Evolutionary conservation across 495 filamentous ascomycete genomes (phyloP), one percentile per base, ranked within the genome.

Genomic region (Penicillium verhagenii): DNA sequence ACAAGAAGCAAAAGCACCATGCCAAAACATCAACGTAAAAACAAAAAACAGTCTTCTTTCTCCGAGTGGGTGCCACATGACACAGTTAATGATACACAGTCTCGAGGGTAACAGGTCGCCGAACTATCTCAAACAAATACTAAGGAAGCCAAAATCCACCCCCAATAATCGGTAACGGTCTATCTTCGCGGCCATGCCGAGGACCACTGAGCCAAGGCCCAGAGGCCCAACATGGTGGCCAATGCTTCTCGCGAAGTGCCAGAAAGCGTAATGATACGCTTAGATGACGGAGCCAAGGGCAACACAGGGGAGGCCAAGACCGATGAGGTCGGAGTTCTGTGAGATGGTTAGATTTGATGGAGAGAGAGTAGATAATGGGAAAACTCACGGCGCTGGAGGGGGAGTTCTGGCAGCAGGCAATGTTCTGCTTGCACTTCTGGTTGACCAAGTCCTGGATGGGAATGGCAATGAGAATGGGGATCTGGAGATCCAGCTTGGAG

Each of bases 391-490:
- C 70, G 26, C 50, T 57, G 55, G 65, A 67, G 24, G 64, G 67
- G 40, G 71, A 75, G 64, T 73, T 65, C 56, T 75, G 72, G 65
- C 77, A 81, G 69, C 78, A 80, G 54, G 76, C 78, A 59, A 77
- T 73, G 60, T 74, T 78, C 74, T 79, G 75, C 68, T 79, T 79
- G 72, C 78, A 81, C 63, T 75, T 60, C 69, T 66, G 70, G 61
- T 80, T 70, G 55, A 80, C 70, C 37, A 77, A 28, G 52, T 81
- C 75, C 47, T 70, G 50, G 26, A 76, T 39, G 50, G 70, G 69
- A 52, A 81, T 53, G 26, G 61, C 63, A 40, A 66, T 57, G 29
- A 54, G 14, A 37, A 67, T 54, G 31, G 72, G 69, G 50, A 72
- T 39, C 42, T 66, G 47, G 23, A 65, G 40, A 50, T 66, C 61